Evolutionary conservation across 495 filamentous ascomycete genomes (phyloP).

Genomic region (Hypoxylon cercidicola): DNA sequence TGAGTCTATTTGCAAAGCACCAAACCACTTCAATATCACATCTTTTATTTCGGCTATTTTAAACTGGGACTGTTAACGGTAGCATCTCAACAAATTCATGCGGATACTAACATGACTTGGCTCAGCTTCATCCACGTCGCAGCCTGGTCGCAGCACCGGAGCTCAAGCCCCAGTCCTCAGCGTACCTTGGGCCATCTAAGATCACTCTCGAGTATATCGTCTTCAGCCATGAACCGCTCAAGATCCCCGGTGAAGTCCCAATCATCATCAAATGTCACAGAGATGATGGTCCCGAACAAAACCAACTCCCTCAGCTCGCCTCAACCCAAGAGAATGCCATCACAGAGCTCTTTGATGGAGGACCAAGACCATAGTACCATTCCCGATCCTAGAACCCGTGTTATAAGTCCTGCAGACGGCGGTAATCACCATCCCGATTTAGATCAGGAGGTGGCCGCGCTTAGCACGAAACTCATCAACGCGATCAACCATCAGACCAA

Average conservation of each 20-base stretch:
- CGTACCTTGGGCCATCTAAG: conserved; percentile 58
- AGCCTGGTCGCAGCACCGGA: conserved; percentile 62
- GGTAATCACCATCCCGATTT: conserved; percentile 73
- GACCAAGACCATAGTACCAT: conserved; percentile 60
- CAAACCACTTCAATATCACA: not conserved
- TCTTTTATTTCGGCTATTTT: conserved; percentile 2
- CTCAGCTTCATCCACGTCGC: conserved; percentile 61
- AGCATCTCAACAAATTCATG: conserved; percentile 9
- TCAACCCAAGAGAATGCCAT: conserved; percentile 44
- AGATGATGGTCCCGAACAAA: conserved; percentile 38
- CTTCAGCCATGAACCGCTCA: conserved; percentile 47
- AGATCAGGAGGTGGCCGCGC: conserved; percentile 85
- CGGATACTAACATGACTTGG: conserved; percentile 46
- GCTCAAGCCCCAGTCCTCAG: conserved; percentile 46
- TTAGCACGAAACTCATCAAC: conserved; percentile 95
- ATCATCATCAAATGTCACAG: conserved; percentile 44
- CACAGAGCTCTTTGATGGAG: conserved; percentile 49
- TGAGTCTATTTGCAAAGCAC: not conserved
- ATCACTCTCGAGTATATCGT: conserved; percentile 59
- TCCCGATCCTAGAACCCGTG: conserved; percentile 59
- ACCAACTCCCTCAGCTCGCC: conserved; percentile 42
- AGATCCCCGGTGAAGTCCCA: conserved; percentile 44
- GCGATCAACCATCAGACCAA: conserved; percentile 97
- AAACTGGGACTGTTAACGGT: conserved; percentile 4
- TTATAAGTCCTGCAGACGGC: conserved; percentile 48